Base-by-base conservation (phyloP, 2,329 filamentous ascomycete species). In the Hymenoscyphus fructigenus region DNA sequence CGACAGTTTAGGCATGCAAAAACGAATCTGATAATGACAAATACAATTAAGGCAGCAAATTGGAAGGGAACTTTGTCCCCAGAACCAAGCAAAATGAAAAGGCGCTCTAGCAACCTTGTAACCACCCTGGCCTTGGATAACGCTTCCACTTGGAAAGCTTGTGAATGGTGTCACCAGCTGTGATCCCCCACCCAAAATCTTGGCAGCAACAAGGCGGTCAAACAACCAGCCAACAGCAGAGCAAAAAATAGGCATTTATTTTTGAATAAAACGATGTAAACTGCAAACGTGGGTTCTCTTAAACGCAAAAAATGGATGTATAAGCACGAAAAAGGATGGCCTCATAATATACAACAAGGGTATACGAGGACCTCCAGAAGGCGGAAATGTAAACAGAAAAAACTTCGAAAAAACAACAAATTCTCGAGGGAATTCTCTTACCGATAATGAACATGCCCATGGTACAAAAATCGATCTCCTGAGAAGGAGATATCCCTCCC, bases 391-490 rank as follows among this genome's bases (percentile, higher is more conserved):
- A 59, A 47, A 66, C 57, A 44, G 23, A 58, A 17, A 57, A 59
- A 34, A 60, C n/a, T 47, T 23, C n/a, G 36, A 56, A 28, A 57
- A 59, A 57, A 38, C 56, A 53, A 53, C 53, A 60, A 65, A 58
- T 50, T 32, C 28, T 50, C 53, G 41, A 63, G 32, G 47, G 17
- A 56, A 23, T 36, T 26, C 60, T 64, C 83, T 76, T 78, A 89
- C 87, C 88, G 67, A 91, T 86, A 60, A 91, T 91, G 72, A 91
- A 88, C 88, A 91, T 91, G 72, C 88, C 89, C 72, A 91, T 73
- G 0, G 88, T 90, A 66, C 88, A 86, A 76, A 91, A 90, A 69
- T 91, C 88, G 61, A 89, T 82, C 58, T 78, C 77, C 66, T 80
- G 79, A 20, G 72, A 67, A 44, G 74, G 71, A 36, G 73, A 47